Percentiles rank a stretch among this genome's conserved stretches.
phyloP scores from a whole-genome alignment of 441 rosid species.

The Jatropha podagrica region DNA sequence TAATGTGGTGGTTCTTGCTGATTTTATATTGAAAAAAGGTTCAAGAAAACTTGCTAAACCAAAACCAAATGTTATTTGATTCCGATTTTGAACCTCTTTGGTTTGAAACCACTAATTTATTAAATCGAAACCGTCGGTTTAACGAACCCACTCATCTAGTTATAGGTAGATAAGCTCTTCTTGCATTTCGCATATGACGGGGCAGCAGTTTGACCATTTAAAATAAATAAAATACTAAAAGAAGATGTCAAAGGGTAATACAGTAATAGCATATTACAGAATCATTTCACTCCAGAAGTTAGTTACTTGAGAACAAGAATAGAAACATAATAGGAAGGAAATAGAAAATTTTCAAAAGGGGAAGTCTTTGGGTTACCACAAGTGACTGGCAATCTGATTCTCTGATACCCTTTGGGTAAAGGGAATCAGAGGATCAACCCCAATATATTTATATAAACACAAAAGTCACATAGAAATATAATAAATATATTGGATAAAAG shows the following conservation, averaged over 20 bases:
- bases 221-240: not conserved
- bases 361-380: constrained; percentile 18
- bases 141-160: no score
- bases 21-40: no score
- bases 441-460: not conserved
- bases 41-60: no score
- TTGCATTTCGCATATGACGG: not conserved
- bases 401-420: constrained; percentile 67
- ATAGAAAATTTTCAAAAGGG: not conserved
- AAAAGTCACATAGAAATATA: not conserved
- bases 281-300: not conserved
- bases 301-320: constrained; percentile 5
- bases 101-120: no score
- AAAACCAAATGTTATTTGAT: no score
- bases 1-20: no score
- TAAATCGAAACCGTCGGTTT: no score
- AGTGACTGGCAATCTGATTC: constrained; percentile 39
- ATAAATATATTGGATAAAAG: not conserved
- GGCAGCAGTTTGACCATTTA: not conserved
- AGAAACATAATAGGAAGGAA: not conserved
- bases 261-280: no score
- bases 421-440: constrained; percentile 71
- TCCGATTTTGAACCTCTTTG: no score
- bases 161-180: no score
- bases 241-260: no score